These are phyloP conservation scores for Pyricularia sp. DNA, from an alignment of 2,329 filamentous ascomycete genomes.

Conservation along the genomic window DNA sequence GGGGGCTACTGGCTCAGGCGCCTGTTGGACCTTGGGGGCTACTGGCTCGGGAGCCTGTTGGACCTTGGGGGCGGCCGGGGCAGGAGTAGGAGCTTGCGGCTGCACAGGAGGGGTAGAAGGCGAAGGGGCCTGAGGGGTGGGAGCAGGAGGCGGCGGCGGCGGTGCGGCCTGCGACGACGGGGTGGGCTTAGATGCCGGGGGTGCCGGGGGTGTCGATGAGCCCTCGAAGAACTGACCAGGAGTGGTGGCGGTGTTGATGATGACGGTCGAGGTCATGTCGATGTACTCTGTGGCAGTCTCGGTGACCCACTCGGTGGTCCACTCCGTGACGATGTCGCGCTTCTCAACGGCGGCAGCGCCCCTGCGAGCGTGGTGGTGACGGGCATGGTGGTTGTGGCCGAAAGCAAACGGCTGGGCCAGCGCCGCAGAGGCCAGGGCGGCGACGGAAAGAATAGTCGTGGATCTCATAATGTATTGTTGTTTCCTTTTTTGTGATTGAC, in stretches of 20 bases:
- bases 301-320: conserved; percentile 39
- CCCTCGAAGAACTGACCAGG: conserved; percentile 19
- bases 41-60: background rate
- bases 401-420: conserved; percentile 40
- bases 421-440: conserved; percentile 32
- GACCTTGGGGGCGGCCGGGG: conserved; percentile 1
- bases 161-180: conserved; percentile 7
- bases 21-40: background rate
- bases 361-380: conserved; percentile 26
- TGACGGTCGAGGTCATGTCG: conserved; percentile 38
- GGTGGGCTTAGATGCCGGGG: conserved; percentile 14
- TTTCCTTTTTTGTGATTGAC: background rate
- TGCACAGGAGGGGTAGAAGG: background rate
- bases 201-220: conserved; percentile 11
- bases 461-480: conserved; percentile 29
- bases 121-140: conserved; percentile 8
- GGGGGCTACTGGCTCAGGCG: background rate
- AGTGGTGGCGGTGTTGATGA: conserved; percentile 19
- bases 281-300: conserved; percentile 39
- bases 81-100: background rate
- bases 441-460: conserved; percentile 21
- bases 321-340: conserved; percentile 34
- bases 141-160: conserved; percentile 8
- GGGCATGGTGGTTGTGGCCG: conserved; percentile 25
- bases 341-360: conserved; percentile 25